Conservation (phyloP, 495 filamentous ascomycete species). For the Lentithecium fluviatile region DNA sequence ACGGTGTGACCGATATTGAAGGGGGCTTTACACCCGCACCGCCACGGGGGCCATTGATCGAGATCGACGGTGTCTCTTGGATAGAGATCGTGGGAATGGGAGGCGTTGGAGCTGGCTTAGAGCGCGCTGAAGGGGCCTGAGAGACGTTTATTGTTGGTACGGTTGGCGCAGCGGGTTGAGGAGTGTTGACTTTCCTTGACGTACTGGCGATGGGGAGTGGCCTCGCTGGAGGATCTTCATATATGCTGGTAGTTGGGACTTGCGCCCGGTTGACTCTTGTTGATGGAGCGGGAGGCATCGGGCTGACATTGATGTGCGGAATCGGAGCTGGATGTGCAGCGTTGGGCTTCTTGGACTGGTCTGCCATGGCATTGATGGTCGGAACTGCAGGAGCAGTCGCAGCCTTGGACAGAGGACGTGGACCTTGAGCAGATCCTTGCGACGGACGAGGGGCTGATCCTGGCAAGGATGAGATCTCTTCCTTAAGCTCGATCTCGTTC, state of each 20-base stretch:
- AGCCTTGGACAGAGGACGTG: conserved; percentile 29
- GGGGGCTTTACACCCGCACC: conserved; percentile 27
- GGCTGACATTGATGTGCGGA: conserved; percentile 13
- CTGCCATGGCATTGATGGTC: conserved; percentile 19
- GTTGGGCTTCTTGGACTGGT: background rate
- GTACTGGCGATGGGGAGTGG: conserved; percentile 14
- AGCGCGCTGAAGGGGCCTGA: conserved; percentile 40
- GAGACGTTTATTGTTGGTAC: conserved; percentile 41
- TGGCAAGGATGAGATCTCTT: conserved; percentile 31
- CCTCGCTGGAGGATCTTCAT: conserved; percentile 27
- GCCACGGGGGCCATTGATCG: conserved; percentile 20
- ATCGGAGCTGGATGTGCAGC: conserved; percentile 8
- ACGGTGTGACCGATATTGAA: conserved; percentile 31
- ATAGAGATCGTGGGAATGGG: conserved; percentile 56
- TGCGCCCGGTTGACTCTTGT: conserved; percentile 16
- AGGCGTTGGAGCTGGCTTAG: conserved; percentile 35
- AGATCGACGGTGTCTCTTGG: conserved; percentile 52
- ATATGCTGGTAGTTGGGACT: conserved; percentile 24
- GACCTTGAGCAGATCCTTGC: background rate
- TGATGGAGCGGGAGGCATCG: conserved; percentile 11
- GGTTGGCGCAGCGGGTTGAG: conserved; percentile 22
- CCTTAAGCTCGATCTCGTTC: conserved; percentile 45
- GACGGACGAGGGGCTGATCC: background rate
- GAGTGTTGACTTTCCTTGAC: conserved; percentile 33
- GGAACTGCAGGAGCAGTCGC: conserved; percentile 27